A percentile compares a stretch with the other conserved stretches of the same genome.
These are phyloP conservation scores for Taphrina betulina DNA, from an alignment of 1,139 yeast genomes.

Conservation along the genomic window DNA sequence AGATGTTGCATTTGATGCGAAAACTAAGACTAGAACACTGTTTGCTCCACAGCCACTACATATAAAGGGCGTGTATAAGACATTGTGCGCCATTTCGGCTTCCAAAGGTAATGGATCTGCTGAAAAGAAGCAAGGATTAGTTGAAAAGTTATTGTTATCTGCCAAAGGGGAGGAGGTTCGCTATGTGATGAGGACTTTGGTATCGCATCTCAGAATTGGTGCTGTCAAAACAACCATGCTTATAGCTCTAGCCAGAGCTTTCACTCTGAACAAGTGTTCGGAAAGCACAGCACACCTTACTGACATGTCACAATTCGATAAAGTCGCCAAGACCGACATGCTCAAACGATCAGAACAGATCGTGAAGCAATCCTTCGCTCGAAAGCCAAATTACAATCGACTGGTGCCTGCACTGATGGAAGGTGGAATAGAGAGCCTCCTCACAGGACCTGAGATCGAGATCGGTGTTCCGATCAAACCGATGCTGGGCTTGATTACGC, in stretches of 20 bases:
- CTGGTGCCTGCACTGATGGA: slow-evolving; percentile 67
- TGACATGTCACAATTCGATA: slow-evolving; percentile 39
- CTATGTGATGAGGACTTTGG: slow-evolving; percentile 81
- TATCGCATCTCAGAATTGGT: slow-evolving; percentile 89
- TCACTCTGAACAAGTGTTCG: slow-evolving; percentile 58
- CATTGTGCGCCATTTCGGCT: slow-evolving; percentile 38
- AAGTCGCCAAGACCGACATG: slow-evolving; percentile 68
- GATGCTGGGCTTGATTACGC: slow-evolving; percentile 97
- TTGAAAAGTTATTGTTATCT: slow-evolving; percentile 79
- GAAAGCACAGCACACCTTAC: slow-evolving; percentile 37
- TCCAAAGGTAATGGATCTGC: slow-evolving; percentile 37
- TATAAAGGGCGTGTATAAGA: slow-evolving; percentile 37
- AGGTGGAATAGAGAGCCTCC: slow-evolving; percentile 63
- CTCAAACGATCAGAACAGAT: slow-evolving; percentile 68
- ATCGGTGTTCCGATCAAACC: slow-evolving; percentile 86
- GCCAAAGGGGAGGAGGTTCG: slow-evolving; percentile 89
- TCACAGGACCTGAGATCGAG: slow-evolving; percentile 36
- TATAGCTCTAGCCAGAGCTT: slow-evolving; percentile 78
- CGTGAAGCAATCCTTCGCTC: slow-evolving; percentile 38
- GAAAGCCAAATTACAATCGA: slow-evolving; percentile 82
- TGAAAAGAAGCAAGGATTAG: slow-evolving; percentile 61
- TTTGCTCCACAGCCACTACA: slow-evolving; percentile 37
- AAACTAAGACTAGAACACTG: slow-evolving; percentile 38
- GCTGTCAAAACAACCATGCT: slow-evolving; percentile 90
- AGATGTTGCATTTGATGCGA: slow-evolving; percentile 40